Conservation (phyloP, 2,329 filamentous ascomycete species). For the Laburnicola sp. region DNA sequence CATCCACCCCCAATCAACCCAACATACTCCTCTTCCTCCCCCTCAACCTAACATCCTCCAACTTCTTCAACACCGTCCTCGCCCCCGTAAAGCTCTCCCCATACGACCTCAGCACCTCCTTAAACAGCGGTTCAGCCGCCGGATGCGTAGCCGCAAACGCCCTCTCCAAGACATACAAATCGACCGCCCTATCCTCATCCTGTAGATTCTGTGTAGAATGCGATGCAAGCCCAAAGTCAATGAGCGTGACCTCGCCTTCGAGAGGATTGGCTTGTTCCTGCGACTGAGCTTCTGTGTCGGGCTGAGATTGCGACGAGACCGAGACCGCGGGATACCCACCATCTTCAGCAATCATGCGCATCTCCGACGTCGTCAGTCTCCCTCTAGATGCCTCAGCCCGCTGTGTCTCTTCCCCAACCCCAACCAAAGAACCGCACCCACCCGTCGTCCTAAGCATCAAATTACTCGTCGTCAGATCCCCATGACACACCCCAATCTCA, state of each 20-base stretch:
- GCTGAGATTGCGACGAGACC: conserved; percentile 4
- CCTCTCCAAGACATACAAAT: conserved; percentile 91
- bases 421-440: background rate
- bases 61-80: conserved; percentile 70
- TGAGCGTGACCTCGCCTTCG: conserved; percentile 80
- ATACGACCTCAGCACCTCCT: conserved; percentile 75
- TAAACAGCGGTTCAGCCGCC: conserved; percentile 74
- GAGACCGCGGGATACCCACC: background rate
- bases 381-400: conserved; percentile 7
- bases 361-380: conserved; percentile 24
- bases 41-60: conserved; percentile 91
- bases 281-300: conserved; percentile 5
- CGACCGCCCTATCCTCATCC: conserved; percentile 93
- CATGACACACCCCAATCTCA: conserved; percentile 83
- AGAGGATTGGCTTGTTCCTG: conserved; percentile 33
- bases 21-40: conserved; percentile 97
- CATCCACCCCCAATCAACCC: conserved; percentile 57
- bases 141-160: conserved; percentile 96
- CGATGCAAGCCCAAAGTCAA: conserved; percentile 79
- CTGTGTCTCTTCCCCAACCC: background rate
- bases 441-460: conserved; percentile 67
- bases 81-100: conserved; percentile 74
- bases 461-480: conserved; percentile 96
- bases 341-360: conserved; percentile 29
- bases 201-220: conserved; percentile 72